Conservation (phyloP, 352 stramenopile genomes). For the Phytopythium cucurbitacearum region DNA sequence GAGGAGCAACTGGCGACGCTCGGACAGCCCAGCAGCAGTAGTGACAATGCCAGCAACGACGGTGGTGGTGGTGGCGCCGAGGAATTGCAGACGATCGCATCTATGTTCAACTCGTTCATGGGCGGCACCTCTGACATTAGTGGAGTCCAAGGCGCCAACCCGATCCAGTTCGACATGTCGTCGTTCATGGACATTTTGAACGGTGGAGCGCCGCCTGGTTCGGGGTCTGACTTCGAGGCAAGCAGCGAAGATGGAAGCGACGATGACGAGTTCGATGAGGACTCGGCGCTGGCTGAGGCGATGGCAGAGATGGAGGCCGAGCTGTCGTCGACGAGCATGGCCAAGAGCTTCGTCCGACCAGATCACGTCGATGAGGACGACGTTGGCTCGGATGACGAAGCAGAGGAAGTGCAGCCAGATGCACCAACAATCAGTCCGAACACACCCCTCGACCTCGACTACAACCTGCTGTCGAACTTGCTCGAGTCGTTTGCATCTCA, state of each 20-base stretch:
- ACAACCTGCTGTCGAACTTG: constrained; percentile 79
- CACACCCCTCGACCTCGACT: constrained; percentile 72
- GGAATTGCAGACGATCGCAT: constrained; percentile 62
- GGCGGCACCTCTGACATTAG: constrained; percentile 53
- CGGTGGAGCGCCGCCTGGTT: constrained; percentile 7
- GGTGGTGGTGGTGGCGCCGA: constrained; percentile 34
- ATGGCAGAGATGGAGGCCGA: constrained; percentile 82
- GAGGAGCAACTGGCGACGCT: constrained; percentile 54
- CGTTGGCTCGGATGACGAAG: constrained; percentile 10
- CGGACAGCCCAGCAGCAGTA: constrained; percentile 8
- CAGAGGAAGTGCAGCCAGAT: not conserved
- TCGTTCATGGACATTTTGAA: constrained; percentile 69
- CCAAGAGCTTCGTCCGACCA: constrained; percentile 48
- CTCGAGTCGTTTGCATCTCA: constrained; percentile 81
- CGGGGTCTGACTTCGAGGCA: constrained; percentile 12
- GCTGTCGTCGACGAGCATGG: constrained; percentile 42
- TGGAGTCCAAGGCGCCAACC: constrained; percentile 49
- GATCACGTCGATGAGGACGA: constrained; percentile 12
- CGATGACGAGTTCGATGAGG: constrained; percentile 24
- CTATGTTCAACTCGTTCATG: constrained; percentile 78
- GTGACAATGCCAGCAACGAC: constrained; percentile 9
- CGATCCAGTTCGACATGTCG: constrained; percentile 64
- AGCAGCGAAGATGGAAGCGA: constrained; percentile 32
- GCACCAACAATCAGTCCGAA: constrained; percentile 11
- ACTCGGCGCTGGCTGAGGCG: constrained; percentile 37